A percentile compares a stretch with the other conserved stretches of the same genome.
phyloP scores from a whole-genome alignment of 352 stramenopile genomes.

The Globisporangium takayamanum region DNA sequence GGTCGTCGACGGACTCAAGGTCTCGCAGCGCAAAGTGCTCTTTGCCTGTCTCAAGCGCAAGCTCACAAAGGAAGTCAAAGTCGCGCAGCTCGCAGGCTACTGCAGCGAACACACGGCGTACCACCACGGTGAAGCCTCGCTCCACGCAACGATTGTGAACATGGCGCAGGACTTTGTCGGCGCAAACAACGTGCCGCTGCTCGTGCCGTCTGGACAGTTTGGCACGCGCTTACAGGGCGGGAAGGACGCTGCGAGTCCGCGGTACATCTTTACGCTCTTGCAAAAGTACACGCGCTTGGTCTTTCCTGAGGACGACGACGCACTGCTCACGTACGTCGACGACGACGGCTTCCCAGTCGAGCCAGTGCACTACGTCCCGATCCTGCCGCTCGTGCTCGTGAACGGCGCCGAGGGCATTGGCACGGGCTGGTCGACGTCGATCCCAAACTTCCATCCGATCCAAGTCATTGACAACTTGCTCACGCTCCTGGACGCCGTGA shows the following conservation, averaged over 20 bases:
- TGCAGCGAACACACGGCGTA: slow-evolving; percentile 96
- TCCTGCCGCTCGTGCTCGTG: slow-evolving; percentile 94
- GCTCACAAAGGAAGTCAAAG: slow-evolving; percentile 98
- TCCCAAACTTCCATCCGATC: slow-evolving; percentile 94
- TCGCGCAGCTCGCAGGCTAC: slow-evolving; percentile 98
- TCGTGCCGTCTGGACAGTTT: slow-evolving; percentile 98
- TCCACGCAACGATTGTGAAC: slow-evolving; percentile 97
- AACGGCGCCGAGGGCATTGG: slow-evolving; percentile 99
- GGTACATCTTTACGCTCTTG: slow-evolving; percentile 99
- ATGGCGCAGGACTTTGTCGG: slow-evolving; percentile 99
- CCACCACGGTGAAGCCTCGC: slow-evolving; percentile 97
- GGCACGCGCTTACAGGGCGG: slow-evolving; percentile 97
- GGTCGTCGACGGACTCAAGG: slow-evolving; percentile 96
- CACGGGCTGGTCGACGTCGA: slow-evolving; percentile 95
- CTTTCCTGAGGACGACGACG: slow-evolving; percentile 98
- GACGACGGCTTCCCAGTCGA: slow-evolving; percentile 98
- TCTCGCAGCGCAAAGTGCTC: slow-evolving; percentile 96
- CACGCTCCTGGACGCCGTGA: slow-evolving; percentile 65
- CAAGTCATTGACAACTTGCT: slow-evolving; percentile 95
- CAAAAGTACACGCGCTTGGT: slow-evolving; percentile 94
- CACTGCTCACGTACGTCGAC: slow-evolving; percentile 93
- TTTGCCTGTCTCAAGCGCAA: slow-evolving; percentile 98
- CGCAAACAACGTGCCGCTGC: slow-evolving; percentile 98
- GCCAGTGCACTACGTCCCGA: slow-evolving; percentile 96
- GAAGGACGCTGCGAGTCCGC: slow-evolving; percentile 96